Evolutionary conservation across 306 rosid species (phyloP), one percentile per base, ranked within the genome.

Genomic region (Morella rubra): DNA sequence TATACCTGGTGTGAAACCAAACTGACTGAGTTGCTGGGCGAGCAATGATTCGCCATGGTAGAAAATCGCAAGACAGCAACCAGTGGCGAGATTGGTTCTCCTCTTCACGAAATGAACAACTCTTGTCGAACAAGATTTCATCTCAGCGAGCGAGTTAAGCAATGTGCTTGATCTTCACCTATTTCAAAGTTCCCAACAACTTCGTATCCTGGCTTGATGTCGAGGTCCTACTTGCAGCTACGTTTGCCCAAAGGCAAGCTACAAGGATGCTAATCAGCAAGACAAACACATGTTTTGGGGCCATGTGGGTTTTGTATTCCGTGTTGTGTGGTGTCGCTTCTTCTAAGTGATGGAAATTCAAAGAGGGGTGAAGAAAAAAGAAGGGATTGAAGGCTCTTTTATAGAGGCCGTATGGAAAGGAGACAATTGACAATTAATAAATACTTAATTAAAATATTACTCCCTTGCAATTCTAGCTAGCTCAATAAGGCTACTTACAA

Each of bases 241-340:
- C 66, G 13, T 60, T 60, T 11, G 44, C 66, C 66, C 24, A 60
- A 60, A 60, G 66, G 66, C 44, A 60, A 22, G 8, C 66, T 32
- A 3, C 37, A 32, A 32, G 37, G 37, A 32, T 32, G 13, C 24
- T 41, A 18, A 60, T 15, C 44, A 60, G 7, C 13, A 27, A 11
- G 3, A 60, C 27, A 60, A 60, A 60, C 1, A 5, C 16, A 22
- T 60, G 24, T 27, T 59, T 60, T 12, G 27, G 14, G 2, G 18
- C 66, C 41, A 60, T 60, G n/a, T 1, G 18, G 11, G n/a, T 27
- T 60, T 60, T 4, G 24, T n/a, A 5, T 60, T 60, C 27, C 18
- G n/a, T n/a, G 4, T 52, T 1, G 58, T 5, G 4, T 52, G 8
- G 20, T 52, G 58, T 52, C 32, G 32, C 37, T 52, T 52, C 0